These are phyloP conservation scores for Avena sativa DNA, from an alignment of 176 grass and related monocot genomes.

Conservation along the genomic window DNA sequence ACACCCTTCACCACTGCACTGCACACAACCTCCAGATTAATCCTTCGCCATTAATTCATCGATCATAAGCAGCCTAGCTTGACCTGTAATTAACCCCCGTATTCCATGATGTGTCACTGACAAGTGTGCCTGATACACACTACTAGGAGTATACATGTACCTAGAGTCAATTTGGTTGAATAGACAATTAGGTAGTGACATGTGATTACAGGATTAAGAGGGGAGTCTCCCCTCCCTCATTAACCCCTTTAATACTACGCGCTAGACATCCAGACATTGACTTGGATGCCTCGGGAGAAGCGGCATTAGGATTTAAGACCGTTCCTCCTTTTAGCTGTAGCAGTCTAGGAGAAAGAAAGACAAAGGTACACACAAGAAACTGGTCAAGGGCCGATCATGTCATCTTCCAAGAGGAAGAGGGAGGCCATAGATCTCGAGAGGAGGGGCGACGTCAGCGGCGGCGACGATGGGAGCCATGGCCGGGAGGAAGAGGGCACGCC, in stretches of 20 bases:
- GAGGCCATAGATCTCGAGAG: conserved; percentile 70
- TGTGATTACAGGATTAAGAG: conserved; percentile 48
- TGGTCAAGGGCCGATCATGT: conserved; percentile 53
- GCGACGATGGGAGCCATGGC: not conserved
- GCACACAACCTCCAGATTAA: conserved; percentile 42
- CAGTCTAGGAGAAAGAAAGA: conserved; percentile 37
- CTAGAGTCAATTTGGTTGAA: conserved; percentile 20
- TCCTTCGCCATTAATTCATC: conserved; percentile 3
- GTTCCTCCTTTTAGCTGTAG: conserved; percentile 49
- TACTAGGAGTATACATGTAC: conserved; percentile 18
- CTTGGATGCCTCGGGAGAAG: conserved; percentile 67
- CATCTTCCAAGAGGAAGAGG: conserved; percentile 76
- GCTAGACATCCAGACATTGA: conserved; percentile 82
- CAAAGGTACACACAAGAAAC: conserved; percentile 54
- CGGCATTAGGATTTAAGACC: conserved; percentile 68
- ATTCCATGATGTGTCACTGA: conserved; percentile 10
- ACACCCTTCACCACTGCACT: conserved; percentile 44
- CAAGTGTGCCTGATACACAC: conserved; percentile 32
- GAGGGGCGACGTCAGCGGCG: conserved; percentile 27
- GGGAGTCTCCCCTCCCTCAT: conserved; percentile 53
- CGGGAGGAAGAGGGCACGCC: not conserved
- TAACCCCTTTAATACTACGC: conserved; percentile 66
- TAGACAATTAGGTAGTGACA: conserved; percentile 43
- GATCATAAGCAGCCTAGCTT: not conserved
- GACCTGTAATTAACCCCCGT: conserved; percentile 12